Percentiles rank a stretch among this genome's conserved stretches.
Evolutionary conservation across 2,329 filamentous ascomycete genomes (phyloP).

Genomic region (Exophiala sp.): DNA sequence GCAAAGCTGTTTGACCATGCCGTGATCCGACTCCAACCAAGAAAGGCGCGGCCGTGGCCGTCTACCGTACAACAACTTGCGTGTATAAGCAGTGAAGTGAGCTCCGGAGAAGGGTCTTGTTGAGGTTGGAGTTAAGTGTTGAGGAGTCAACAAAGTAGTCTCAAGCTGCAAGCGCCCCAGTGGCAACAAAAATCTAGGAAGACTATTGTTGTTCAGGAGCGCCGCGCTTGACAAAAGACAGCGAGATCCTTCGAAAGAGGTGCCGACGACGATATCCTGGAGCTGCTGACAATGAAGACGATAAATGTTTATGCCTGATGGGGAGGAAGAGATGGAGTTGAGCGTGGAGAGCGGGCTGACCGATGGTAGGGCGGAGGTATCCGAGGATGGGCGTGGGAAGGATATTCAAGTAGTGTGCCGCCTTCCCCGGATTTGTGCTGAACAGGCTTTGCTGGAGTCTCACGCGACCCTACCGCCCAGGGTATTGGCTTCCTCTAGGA

Average conservation of each 20-base stretch:
- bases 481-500: not conserved
- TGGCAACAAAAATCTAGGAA: no score
- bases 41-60: not conserved
- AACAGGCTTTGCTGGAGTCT: not conserved
- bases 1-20: not conserved
- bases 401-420: not conserved
- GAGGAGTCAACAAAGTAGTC: no score
- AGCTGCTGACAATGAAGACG: no score
- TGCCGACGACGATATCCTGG: no score
- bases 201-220: no score
- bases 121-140: no score
- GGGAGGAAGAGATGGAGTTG: conserved; percentile 1
- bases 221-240: no score
- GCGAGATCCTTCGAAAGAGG: no score
- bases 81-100: no score
- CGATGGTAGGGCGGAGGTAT: conserved; percentile 10
- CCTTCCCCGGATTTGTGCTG: conserved; percentile 2
- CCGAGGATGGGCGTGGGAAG: conserved; percentile 8
- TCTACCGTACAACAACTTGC: not conserved
- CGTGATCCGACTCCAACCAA: not conserved
- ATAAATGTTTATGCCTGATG: not conserved
- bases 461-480: not conserved
- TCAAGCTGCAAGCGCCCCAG: no score
- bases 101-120: no score
- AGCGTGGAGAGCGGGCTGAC: not conserved